Percentiles rank a stretch among this genome's conserved stretches.
These are phyloP conservation scores for Rhizopus delemar DNA, from an alignment of 371 early-diverging fungal species.

Conservation along the genomic window DNA sequence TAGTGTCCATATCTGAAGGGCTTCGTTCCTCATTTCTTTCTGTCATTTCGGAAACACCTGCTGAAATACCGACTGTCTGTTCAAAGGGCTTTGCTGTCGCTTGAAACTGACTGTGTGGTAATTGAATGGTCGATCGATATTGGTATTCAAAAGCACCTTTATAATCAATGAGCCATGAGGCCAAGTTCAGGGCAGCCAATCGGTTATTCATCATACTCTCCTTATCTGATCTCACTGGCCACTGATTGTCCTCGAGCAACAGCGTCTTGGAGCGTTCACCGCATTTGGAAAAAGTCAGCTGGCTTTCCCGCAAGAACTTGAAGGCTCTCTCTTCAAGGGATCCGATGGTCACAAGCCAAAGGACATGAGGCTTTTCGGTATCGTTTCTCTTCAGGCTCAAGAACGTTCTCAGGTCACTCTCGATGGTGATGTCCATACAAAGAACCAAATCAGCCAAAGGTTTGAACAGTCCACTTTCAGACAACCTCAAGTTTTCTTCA, in stretches of 20 bases:
- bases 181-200: conserved; percentile 1
- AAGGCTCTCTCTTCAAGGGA: conserved; percentile 17
- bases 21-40: neutral
- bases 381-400: neutral
- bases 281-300: neutral
- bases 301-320: neutral
- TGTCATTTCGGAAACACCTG: neutral
- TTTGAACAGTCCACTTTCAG: neutral
- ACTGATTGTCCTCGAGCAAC: neutral
- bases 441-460: conserved; percentile 9
- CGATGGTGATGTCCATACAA: conserved; percentile 7
- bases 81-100: neutral
- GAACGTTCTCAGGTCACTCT: neutral
- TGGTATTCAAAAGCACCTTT: conserved; percentile 9
- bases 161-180: conserved; percentile 8
- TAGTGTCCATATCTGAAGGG: conserved; percentile 15
- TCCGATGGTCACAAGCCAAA: conserved; percentile 16
- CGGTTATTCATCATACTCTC: neutral
- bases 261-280: neutral
- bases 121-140: conserved; percentile 2
- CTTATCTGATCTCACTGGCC: conserved; percentile 5
- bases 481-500: neutral
- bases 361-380: conserved; percentile 1
- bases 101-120: conserved; percentile 11
- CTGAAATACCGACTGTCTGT: neutral